Base-by-base conservation (phyloP, 768 basidiomycete genomes). In the Rubroboletus satanas region DNA sequence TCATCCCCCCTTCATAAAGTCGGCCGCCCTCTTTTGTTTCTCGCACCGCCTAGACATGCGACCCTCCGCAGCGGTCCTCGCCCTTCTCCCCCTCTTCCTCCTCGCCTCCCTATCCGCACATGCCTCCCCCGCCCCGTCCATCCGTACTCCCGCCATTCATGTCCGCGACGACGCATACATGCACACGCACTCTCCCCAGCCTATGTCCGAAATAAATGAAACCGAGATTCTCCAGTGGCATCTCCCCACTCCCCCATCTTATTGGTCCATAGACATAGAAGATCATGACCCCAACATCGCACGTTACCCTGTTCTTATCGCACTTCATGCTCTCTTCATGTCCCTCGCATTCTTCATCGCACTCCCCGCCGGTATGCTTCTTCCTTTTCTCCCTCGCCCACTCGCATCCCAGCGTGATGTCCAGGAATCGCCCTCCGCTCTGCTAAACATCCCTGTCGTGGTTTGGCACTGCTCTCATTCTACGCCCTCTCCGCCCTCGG, bases 371-470 rank as follows among this genome's bases (percentile, higher is more conserved):
- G 84, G 93, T 94, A 67, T 63, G 83, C 68, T 35, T 36, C 32
- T 29, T 49, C 53, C 28, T 44, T 26, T 44, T 50, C 43, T 39
- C 28, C 33, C 12, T 44, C 32, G 6, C 36, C 23, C 28, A 5
- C 37, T 42, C 31, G 35, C 48, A 32, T 39, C 26, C 23, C 29
- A 32, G 37, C 18, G 14, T 36, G 31, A 42, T 21, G 36, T 41
- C 28, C 65, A 96, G 94, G 82, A 31, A 90, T 96, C 56, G 82
- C 84, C 1, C 76, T 97, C 56, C 84, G 93, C 33, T 85, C 88
- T 15, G 85, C 87, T 0, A 84, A 84, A 46, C 87, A 92, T 63
- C 73, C 85, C 0, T 80, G 78, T 60, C 85, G 85, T 52, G 76
- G 77, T 23, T 45, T 87, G 15, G 77, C 78, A 7, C 78, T 85